These are phyloP conservation scores for Clathrus columnatus DNA, from an alignment of 768 basidiomycete genomes.

Conservation along the genomic window DNA sequence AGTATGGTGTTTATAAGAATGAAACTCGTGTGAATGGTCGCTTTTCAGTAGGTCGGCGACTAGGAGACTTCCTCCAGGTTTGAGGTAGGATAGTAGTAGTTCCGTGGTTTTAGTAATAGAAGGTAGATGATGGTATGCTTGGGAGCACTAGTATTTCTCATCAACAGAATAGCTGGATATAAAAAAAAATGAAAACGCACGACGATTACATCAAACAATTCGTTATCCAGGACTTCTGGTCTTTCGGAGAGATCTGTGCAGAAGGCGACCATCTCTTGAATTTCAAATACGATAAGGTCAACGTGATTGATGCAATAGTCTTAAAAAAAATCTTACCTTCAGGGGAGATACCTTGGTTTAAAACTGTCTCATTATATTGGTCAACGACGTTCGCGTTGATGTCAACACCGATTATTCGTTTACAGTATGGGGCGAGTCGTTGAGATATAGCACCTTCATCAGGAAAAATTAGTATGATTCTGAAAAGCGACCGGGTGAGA, in stretches of 20 bases:
- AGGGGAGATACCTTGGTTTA: conserved; percentile 50
- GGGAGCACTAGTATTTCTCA: conserved; percentile 40
- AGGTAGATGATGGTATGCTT: conserved; percentile 55
- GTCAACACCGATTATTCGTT: conserved; percentile 63
- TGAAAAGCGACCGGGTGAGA: not conserved
- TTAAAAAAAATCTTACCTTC: conserved; percentile 23
- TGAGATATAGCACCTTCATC: conserved; percentile 52
- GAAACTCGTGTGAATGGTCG: conserved; percentile 23
- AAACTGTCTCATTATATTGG: conserved; percentile 47
- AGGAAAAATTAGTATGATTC: not conserved
- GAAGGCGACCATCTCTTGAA: conserved; percentile 56
- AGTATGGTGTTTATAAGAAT: conserved; percentile 1
- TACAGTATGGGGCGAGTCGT: conserved; percentile 49
- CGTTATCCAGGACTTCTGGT: conserved; percentile 39
- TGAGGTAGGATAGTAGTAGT: conserved; percentile 47
- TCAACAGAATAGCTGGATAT: not conserved
- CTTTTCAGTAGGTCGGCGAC: conserved; percentile 45
- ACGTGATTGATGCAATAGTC: not conserved
- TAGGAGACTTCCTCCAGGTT: conserved; percentile 51
- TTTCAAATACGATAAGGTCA: not conserved
- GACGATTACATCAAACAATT: conserved; percentile 60
- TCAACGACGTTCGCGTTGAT: conserved; percentile 67
- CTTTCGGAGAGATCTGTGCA: conserved; percentile 40
- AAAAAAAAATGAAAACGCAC: conserved; percentile 33
- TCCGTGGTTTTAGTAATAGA: conserved; percentile 43